Percentiles rank a stretch among this genome's conserved stretches.
Conservation (phyloP, 257 asterid genomes). For the Nicotiana attenuata region DNA sequence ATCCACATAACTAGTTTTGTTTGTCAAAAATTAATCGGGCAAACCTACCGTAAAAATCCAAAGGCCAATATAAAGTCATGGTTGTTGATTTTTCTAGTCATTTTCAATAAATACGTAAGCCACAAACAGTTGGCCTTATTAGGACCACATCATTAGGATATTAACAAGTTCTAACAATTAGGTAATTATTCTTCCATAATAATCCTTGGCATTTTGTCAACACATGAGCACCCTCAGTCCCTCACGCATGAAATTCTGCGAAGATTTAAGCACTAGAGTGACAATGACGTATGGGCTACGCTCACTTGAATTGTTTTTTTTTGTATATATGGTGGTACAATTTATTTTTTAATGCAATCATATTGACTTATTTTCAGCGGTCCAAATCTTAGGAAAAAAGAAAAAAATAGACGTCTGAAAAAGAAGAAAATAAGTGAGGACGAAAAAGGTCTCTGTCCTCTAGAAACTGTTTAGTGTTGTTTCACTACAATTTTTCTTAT, state of each 20-base stretch:
- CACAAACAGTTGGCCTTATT: not conserved
- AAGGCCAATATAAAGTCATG: not conserved
- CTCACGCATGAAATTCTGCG: not conserved
- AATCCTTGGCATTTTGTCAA: not conserved
- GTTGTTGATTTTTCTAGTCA: not conserved
- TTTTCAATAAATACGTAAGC: not conserved
- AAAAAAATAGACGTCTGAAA: not conserved
- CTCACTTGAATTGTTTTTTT: not conserved
- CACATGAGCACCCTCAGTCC: too few relatives aligned
- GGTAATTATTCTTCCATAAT: not conserved
- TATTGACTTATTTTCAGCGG: not conserved
- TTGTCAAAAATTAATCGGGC: too few relatives aligned
- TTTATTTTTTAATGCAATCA: not conserved
- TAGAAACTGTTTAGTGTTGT: not conserved
- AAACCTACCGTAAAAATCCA: not conserved
- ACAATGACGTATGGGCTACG: not conserved
- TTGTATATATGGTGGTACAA: not conserved
- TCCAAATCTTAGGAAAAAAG: not conserved
- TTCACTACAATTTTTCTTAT: too few relatives aligned
- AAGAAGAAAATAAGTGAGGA: not conserved
- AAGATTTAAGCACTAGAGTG: not conserved
- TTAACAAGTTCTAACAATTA: not conserved
- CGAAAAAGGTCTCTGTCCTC: not conserved
- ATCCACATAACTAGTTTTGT: not conserved
- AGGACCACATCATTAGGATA: not conserved